Evolutionary conservation across 2,329 filamentous ascomycete species (phyloP), one percentile per base, ranked within the genome.

Genomic region (Nothomitra cinnamomea): DNA sequence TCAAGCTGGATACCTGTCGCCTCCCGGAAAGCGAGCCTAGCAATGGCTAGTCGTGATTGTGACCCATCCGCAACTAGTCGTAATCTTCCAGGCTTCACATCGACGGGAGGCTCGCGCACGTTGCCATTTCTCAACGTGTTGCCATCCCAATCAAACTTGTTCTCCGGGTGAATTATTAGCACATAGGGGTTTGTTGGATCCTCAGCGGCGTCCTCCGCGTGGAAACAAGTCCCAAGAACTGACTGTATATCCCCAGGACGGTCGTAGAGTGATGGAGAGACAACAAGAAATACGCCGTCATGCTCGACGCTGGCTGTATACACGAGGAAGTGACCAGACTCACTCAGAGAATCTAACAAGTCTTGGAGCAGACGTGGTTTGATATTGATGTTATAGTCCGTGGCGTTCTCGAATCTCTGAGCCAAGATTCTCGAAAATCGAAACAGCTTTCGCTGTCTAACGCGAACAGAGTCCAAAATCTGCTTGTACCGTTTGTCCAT

Each of bases 401-500:
- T 94, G 3, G 87, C 86, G 63, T 98, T 96, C 66, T 98, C 92
- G 62, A 98, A 98, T 55, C 90, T 82, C 63, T 95, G 86, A 60
- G 85, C 89, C 53, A 98, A 69, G 64, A 94, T 87, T 59, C 88
- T 80, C 17, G 87, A 92, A 68, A 96, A 96, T 56, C 92, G 86
- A 65, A 96, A 94, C 58, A 98, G 75, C 78, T 96, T 96, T 67
- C 92, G 79, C 68, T 98, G 92, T 21, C 92, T 81, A 55, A 96
- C 89, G 62, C 92, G 87, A 21, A 96, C 94, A 0, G 92, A 96
- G 66, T 98, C 92, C 1, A 98, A 72, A 58, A 89, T 88, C 57
- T 87, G 84, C 69, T 95, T 96, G 73, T 96, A 98, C 47, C 92
- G 80, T 70, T 94, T 95, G 67, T 92, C 94, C 84, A 95, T 94